phyloP scores from a whole-genome alignment of 1,139 yeast genomes.

The Saccharomyces uvarum region DNA sequence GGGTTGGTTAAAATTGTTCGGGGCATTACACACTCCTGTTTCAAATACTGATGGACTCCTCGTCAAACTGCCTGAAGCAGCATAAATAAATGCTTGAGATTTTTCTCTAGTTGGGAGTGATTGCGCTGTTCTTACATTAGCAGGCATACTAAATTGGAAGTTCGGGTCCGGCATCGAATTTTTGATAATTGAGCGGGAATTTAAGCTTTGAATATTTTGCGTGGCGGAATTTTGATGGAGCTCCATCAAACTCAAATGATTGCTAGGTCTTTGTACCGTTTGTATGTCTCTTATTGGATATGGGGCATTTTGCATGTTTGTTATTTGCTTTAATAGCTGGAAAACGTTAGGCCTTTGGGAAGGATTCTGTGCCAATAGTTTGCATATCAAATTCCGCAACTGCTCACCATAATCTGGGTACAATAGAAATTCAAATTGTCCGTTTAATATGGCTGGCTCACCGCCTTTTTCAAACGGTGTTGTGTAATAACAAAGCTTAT shows the following conservation, averaged over 20 bases:
- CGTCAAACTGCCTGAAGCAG: not conserved
- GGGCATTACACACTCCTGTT: constrained; percentile 10
- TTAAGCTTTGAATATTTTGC: not conserved
- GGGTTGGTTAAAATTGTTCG: constrained; percentile 3
- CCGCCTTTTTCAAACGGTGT: constrained; percentile 76
- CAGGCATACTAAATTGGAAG: not conserved
- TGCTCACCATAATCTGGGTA: constrained; percentile 42
- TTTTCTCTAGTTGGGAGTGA: not conserved
- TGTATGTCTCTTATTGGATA: constrained; percentile 40
- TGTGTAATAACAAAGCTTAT: constrained; percentile 69
- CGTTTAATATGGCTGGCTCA: constrained; percentile 64
- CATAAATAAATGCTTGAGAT: not conserved
- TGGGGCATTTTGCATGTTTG: constrained; percentile 48
- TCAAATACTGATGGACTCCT: not conserved
- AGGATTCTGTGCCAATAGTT: constrained; percentile 63
- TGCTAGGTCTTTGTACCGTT: not conserved
- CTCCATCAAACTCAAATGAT: not conserved
- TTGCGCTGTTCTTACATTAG: not conserved
- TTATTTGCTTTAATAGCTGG: constrained; percentile 60
- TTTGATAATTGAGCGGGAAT: not conserved
- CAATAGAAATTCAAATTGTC: constrained; percentile 52
- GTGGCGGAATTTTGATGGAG: not conserved
- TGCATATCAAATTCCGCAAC: constrained; percentile 51
- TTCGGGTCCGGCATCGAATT: not conserved
- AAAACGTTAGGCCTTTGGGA: constrained; percentile 63